phyloP scores from a whole-genome alignment of 2,329 filamentous ascomycete genomes.

The Fusarium paranaense region DNA sequence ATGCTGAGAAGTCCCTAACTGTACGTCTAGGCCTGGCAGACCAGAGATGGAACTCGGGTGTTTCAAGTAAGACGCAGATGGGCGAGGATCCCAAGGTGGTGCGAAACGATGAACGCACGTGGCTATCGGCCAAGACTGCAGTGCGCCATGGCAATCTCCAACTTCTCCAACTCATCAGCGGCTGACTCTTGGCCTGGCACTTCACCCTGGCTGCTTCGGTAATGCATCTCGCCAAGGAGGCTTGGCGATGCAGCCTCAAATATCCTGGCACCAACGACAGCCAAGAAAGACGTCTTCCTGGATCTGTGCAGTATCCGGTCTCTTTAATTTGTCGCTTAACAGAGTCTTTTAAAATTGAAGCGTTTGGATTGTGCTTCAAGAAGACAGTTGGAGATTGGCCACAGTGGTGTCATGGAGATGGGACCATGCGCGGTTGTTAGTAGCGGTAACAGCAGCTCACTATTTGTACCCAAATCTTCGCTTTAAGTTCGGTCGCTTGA shows the following conservation, averaged over 20 bases:
- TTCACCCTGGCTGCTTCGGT: neutral
- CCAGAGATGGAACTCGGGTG: neutral
- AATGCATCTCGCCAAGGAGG: neutral
- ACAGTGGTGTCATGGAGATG: neutral
- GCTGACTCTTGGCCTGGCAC: neutral
- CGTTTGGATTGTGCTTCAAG: neutral
- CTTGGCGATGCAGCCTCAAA: neutral
- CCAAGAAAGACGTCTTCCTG: neutral
- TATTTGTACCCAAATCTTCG: accelerated
- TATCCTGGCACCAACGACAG: neutral
- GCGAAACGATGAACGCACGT: neutral
- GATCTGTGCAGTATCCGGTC: neutral
- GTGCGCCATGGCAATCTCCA: neutral
- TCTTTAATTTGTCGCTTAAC: no score
- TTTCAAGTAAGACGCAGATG: neutral
- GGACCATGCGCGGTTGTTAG: neutral
- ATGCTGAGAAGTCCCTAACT: neutral
- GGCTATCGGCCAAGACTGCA: neutral
- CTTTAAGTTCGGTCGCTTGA: no score
- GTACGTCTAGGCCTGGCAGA: neutral
- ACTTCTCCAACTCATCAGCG: neutral
- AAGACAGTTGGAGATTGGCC: neutral
- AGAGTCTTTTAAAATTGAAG: neutral
- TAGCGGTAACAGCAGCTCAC: neutral
- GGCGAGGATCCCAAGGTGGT: neutral